phyloP scores from a whole-genome alignment of 805 yeast genomes.

The Lipomyces mesembrius region DNA sequence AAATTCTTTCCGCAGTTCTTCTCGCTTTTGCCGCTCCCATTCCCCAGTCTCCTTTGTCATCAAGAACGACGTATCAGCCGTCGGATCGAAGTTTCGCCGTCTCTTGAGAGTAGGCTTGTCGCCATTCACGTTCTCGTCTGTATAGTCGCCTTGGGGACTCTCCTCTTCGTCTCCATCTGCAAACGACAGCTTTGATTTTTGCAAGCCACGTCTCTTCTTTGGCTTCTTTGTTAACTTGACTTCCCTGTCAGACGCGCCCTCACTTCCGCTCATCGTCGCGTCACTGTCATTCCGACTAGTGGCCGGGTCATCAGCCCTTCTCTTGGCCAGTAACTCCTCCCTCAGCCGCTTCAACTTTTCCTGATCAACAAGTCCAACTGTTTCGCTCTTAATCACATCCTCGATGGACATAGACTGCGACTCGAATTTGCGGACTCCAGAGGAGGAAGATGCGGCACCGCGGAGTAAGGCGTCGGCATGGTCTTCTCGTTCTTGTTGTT shows the following conservation, averaged over 20 bases:
- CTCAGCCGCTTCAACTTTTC: slow-evolving; percentile 19
- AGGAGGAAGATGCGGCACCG: slow-evolving; percentile 22
- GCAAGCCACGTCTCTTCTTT: slow-evolving; percentile 20
- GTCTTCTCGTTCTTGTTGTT: slow-evolving; percentile 18
- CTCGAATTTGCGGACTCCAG: slow-evolving; percentile 24
- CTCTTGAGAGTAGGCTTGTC: slow-evolving; percentile 9
- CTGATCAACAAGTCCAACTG: slow-evolving; percentile 26
- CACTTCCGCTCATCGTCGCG: not conserved
- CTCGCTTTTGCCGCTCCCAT: slow-evolving; percentile 28
- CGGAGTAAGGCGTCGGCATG: slow-evolving; percentile 10
- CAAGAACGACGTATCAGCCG: slow-evolving; percentile 38
- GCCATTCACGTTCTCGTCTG: slow-evolving; percentile 13
- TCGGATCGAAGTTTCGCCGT: slow-evolving; percentile 35
- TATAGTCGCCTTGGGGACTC: slow-evolving; percentile 10
- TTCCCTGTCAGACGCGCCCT: not conserved
- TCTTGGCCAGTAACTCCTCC: slow-evolving; percentile 13
- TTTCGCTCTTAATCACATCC: slow-evolving; percentile 22
- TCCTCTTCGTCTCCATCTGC: slow-evolving; percentile 22
- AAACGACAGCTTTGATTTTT: slow-evolving; percentile 20
- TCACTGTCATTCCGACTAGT: not conserved
- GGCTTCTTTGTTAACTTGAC: slow-evolving; percentile 5
- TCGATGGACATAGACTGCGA: slow-evolving; percentile 12
- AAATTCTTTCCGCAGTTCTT: slow-evolving; percentile 27
- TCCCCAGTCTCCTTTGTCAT: slow-evolving; percentile 28
- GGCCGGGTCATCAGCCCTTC: not conserved